These are phyloP conservation scores for Auxenochlorella pyrenoidosa DNA, from an alignment of 139 green algal species.

Conservation along the genomic window DNA sequence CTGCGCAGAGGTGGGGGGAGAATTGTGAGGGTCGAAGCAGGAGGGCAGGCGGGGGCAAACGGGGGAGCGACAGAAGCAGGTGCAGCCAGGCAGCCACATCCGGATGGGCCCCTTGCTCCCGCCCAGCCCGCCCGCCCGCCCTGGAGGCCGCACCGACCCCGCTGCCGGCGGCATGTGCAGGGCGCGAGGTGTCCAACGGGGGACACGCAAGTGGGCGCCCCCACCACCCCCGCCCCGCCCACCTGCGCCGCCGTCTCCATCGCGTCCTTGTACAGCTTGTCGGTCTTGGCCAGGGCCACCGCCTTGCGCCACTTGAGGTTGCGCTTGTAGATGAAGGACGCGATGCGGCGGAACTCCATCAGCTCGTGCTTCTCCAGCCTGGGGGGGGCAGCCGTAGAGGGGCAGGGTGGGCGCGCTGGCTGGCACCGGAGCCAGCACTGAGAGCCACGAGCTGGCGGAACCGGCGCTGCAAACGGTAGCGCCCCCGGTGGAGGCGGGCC, in stretches of 20 bases:
- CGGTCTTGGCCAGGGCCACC: slow-evolving; percentile 87
- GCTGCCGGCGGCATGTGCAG: no score
- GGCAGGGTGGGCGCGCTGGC: neutral
- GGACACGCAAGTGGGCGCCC: no score
- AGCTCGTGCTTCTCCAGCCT: slow-evolving; percentile 96
- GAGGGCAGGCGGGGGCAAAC: neutral
- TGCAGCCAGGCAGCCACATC: no score
- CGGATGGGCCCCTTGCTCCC: no score
- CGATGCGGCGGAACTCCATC: slow-evolving; percentile 95
- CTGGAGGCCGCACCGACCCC: no score
- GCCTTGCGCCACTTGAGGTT: slow-evolving; percentile 91
- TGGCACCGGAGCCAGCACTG: no score
- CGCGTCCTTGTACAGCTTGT: slow-evolving; percentile 88
- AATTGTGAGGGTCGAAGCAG: neutral
- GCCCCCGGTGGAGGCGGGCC: no score
- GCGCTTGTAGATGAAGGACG: slow-evolving; percentile 93
- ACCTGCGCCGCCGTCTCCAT: slow-evolving; percentile 93
- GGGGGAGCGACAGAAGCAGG: neutral
- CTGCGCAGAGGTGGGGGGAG: neutral
- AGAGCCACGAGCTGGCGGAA: no score
- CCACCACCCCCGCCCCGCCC: no score
- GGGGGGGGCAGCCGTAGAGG: slow-evolving; percentile 19
- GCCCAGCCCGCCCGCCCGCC: no score
- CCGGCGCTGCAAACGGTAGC: no score
- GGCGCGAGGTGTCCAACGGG: no score